Conservation (phyloP, 2,329 filamentous ascomycete genomes). For the Drechslerella stenobrocha region DNA sequence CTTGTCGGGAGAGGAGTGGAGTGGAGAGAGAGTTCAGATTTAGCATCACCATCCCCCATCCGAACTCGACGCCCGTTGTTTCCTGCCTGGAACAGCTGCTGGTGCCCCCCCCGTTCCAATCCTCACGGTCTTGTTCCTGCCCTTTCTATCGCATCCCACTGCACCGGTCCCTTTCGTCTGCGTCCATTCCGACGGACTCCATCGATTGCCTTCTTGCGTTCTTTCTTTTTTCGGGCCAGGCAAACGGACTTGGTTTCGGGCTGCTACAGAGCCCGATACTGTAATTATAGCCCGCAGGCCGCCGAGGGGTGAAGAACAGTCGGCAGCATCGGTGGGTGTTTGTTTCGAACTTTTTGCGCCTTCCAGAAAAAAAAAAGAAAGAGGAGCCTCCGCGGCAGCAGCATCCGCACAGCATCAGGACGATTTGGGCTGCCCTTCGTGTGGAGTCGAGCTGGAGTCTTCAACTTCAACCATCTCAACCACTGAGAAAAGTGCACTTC, state of each 20-base stretch:
- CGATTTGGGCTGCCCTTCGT: too few species aligned
- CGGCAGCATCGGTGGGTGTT: constrained; percentile 14
- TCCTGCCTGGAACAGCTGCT: constrained; percentile 47
- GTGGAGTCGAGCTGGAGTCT: too few species aligned
- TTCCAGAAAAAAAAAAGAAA: constrained; percentile 23
- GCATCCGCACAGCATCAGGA: background rate
- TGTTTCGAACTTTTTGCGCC: constrained; percentile 36
- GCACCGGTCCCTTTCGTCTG: constrained; percentile 24
- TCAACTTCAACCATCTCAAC: too few species aligned
- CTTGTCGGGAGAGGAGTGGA: too few species aligned
- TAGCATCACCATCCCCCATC: constrained; percentile 32
- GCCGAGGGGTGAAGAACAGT: background rate
- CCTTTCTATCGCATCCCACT: constrained; percentile 45
- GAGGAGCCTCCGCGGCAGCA: constrained; percentile 6
- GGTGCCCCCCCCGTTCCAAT: constrained; percentile 39
- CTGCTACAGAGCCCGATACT: constrained; percentile 7
- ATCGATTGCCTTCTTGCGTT: too few species aligned
- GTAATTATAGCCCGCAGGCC: constrained; percentile 22
- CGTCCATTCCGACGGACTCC: background rate
- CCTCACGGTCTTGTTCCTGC: constrained; percentile 43
- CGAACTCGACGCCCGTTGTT: constrained; percentile 12
- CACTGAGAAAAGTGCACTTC: background rate
- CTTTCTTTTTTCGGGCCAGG: background rate
- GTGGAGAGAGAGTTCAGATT: constrained; percentile 22
- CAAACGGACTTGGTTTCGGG: constrained; percentile 10